Percentiles rank a stretch among this genome's conserved stretches.
phyloP scores from a whole-genome alignment of 345 rosid genomes.

The Boechera divaricarpa region DNA sequence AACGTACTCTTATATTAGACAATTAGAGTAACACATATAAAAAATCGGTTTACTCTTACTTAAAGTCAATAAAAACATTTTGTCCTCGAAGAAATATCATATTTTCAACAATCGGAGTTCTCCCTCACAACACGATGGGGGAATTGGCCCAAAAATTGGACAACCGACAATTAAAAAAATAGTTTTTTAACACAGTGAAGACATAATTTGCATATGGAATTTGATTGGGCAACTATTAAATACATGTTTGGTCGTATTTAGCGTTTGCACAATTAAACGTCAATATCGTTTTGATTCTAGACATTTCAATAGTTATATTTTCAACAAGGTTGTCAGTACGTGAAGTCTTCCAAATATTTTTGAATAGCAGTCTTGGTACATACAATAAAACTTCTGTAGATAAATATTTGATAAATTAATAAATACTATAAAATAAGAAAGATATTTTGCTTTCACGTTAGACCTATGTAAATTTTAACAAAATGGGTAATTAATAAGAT shows the following conservation, averaged over 20 bases:
- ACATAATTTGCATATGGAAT: not conserved
- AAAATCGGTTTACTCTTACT: constrained; percentile 8
- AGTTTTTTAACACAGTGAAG: too few species aligned
- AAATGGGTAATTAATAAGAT: too few species aligned
- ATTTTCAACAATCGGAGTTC: not conserved
- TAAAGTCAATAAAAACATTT: constrained; percentile 26
- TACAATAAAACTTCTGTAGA: not conserved
- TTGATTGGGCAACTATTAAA: constrained; percentile 31
- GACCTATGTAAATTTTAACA: too few species aligned
- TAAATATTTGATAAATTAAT: too few species aligned
- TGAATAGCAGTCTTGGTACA: not conserved
- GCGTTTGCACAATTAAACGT: not conserved
- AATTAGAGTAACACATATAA: not conserved
- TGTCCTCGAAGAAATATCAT: not conserved
- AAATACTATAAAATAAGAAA: too few species aligned
- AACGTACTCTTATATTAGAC: not conserved
- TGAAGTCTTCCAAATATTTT: not conserved
- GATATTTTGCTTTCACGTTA: too few species aligned
- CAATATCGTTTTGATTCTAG: constrained; percentile 7
- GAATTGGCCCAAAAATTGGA: too few species aligned
- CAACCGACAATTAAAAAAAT: too few species aligned
- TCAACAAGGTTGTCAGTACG: not conserved
- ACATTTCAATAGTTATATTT: constrained; percentile 7
- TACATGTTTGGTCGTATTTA: constrained; percentile 2
- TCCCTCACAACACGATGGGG: too few species aligned